Conservation (phyloP, 768 basidiomycete species). For the Suillus decipiens region DNA sequence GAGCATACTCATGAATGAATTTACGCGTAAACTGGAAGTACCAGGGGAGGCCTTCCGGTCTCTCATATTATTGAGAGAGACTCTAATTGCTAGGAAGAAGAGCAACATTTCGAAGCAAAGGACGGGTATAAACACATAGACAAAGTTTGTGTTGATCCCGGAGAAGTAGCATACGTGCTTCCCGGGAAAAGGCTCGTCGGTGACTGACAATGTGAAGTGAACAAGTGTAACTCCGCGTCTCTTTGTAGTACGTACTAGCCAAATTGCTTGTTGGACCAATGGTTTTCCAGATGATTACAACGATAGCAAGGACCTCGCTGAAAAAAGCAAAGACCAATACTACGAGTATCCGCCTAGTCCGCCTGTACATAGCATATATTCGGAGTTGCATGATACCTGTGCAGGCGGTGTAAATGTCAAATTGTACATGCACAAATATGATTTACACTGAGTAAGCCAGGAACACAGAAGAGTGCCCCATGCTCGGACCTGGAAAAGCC, state of each 20-base stretch:
- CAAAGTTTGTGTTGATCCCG: slow-evolving; percentile 23
- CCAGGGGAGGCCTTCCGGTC: background rate
- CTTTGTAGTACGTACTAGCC: background rate
- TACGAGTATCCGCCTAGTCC: slow-evolving; percentile 21
- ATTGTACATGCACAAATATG: slow-evolving; percentile 10
- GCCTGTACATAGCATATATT: slow-evolving; percentile 35
- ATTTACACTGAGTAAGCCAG: slow-evolving; percentile 33
- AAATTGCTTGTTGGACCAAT: slow-evolving; percentile 26
- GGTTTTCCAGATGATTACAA: slow-evolving; percentile 26
- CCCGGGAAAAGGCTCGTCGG: slow-evolving; percentile 5
- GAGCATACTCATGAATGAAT: slow-evolving; percentile 26
- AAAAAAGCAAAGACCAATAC: slow-evolving; percentile 22
- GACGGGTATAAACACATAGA: slow-evolving; percentile 33
- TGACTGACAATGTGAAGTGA: slow-evolving; percentile 15
- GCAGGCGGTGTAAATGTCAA: background rate
- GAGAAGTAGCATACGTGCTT: slow-evolving; percentile 24
- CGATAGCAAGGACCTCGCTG: slow-evolving; percentile 27
- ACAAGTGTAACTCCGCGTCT: background rate
- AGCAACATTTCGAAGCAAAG: slow-evolving; percentile 31
- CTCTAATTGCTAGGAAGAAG: slow-evolving; percentile 22
- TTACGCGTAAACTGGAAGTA: slow-evolving; percentile 12
- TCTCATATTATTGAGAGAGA: slow-evolving; percentile 18
- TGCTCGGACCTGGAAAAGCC: slow-evolving; percentile 32
- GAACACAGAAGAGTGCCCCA: slow-evolving; percentile 34
- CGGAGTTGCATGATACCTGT: slow-evolving; percentile 35